Evolutionary conservation across 2,329 filamentous ascomycete species (phyloP), one percentile per base, ranked within the genome.

Genomic region (Didymella exigua): DNA sequence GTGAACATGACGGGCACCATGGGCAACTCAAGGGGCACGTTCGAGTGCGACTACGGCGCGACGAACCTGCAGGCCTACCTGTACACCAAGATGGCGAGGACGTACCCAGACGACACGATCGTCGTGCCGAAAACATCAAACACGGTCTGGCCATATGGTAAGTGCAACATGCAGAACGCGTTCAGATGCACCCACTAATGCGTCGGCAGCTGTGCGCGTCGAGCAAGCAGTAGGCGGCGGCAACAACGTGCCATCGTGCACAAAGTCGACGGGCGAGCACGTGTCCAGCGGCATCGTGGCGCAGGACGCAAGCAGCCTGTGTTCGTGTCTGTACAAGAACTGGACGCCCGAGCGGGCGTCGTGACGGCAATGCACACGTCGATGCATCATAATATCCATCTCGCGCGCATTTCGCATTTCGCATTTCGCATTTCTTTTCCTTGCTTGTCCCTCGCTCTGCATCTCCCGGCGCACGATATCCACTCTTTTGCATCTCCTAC

Each of bases 1-100:
- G 81, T 86, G 14, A 77, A 79, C 2, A 82, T 86, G 4, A 73
- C 73, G 1, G 71, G 72, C 6, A 69, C 75, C 19, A 63, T 84
- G 3, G 78, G 79, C 0, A 60, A 69, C n/a, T 66, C 75, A 42
- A 80, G 79, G 56, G 71, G 75, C 13, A 77, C 78, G 2, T 77
- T 82, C 1, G 79, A 78, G 36, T 90, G 87, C 73, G 82, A 78
- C 56, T 90, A 83, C 73, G 80, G 81, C 49, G 71, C 76, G 26
- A 87, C 85, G 0, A 76, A 73, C 1, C 78, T 89, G 58, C 74
- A 80, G 23, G 86, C 80, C 0, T 83, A 79, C 3, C 71, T 90
- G 2, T 89, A 87, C 76, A 88, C 85, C n/a, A 80, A 78, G 54
- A 76, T 75, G 71, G 58, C 66, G 34, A 78, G 75, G 58, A 70